Evolutionary conservation across 2,329 filamentous ascomycete genomes (phyloP).

Genomic region (Fusarium chlamydosporum): DNA sequence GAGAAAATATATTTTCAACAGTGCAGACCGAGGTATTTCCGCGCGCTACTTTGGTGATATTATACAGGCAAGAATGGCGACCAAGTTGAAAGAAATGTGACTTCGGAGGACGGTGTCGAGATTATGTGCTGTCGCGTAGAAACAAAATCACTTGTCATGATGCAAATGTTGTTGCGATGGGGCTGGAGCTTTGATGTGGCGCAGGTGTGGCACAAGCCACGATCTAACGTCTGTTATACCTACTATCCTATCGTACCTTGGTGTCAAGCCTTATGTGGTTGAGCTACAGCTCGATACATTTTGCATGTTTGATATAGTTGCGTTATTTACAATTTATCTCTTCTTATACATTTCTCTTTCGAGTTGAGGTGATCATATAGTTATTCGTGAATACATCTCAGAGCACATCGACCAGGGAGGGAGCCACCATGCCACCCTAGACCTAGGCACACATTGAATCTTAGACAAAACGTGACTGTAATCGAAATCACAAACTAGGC

Average conservation of each 20-base stretch:
- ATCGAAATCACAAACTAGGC: no score
- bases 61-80: neutral
- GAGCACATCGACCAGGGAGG: no score
- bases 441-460: neutral
- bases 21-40: no score
- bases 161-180: conserved; percentile 27
- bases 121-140: neutral
- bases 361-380: neutral
- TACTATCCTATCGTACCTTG: neutral
- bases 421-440: neutral
- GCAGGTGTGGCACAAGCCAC: conserved; percentile 12
- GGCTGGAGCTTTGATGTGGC: conserved; percentile 38
- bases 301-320: neutral
- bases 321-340: no score
- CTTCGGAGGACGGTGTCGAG: neutral
- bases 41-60: no score
- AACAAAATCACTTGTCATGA: conserved; percentile 31
- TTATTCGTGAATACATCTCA: neutral
- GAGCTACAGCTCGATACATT: neutral
- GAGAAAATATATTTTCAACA: neutral
- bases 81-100: neutral
- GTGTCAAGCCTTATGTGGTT: neutral
- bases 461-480: no score
- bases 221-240: neutral
- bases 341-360: neutral